A percentile compares a stretch with the other conserved stretches of the same genome.
Conservation (phyloP, 768 basidiomycete species). For the Boletus subcaerulescens region DNA sequence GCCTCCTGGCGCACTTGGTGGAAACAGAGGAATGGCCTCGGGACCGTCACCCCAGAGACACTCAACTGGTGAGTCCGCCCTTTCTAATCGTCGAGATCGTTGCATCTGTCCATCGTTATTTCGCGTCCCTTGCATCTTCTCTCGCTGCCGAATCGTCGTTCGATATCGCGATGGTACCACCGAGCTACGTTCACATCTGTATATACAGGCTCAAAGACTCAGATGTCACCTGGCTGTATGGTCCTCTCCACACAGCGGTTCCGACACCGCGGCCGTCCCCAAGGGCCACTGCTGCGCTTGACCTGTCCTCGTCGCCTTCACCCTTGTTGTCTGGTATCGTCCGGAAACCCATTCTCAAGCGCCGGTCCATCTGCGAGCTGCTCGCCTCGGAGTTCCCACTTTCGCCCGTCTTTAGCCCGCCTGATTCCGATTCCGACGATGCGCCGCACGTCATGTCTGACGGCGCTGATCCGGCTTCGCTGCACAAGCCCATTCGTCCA, state of each 20-base stretch:
- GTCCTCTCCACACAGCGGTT: constrained; percentile 91
- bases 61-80: constrained; percentile 84
- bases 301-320: constrained; percentile 37
- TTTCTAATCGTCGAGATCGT: not conserved
- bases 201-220: constrained; percentile 93
- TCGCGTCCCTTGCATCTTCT: not conserved
- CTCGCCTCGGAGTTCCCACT: constrained; percentile 70
- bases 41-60: constrained; percentile 94
- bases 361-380: constrained; percentile 87
- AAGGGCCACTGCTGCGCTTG: constrained; percentile 34
- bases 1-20: constrained; percentile 99
- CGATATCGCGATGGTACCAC: too few species aligned
- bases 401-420: constrained; percentile 59
- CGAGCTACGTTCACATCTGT: constrained; percentile 8
- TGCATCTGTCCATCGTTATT: not conserved
- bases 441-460: constrained; percentile 18
- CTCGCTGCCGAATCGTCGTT: too few species aligned
- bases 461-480: constrained; percentile 13
- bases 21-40: constrained; percentile 96
- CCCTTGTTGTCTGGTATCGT: constrained; percentile 21
- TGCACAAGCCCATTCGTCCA: constrained; percentile 40
- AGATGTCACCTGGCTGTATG: constrained; percentile 99
- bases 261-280: constrained; percentile 52
- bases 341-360: constrained; percentile 91
- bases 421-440: constrained; percentile 52